Evolutionary conservation across 305 asterid species (phyloP), one percentile per base, ranked within the genome.

Genomic region (Fraxinus ornus): DNA sequence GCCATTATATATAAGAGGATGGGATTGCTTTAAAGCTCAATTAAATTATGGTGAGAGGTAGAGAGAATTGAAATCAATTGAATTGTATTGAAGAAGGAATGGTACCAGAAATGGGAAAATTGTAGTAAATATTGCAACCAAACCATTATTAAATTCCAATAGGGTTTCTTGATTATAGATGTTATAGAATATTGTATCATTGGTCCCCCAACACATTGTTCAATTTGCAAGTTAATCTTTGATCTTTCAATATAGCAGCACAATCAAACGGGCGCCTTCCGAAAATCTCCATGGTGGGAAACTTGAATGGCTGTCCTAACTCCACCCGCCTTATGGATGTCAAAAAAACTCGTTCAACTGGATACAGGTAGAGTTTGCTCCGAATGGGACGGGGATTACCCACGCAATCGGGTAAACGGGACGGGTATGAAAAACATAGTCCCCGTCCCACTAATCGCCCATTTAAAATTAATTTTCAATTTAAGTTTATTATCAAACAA

Each of bases 81-180:
- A 81, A 78, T 52, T 79, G 85, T 79, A 81, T 75, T 70, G 86
- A 39, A 82, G 66, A 83, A 72, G 80, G 84, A 83, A 86, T 78
- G 85, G 86, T 83, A 64, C 89, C 90, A 86, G 90, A 84, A 87
- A 88, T 86, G 52, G 89, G 90, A 82, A 88, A 87, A 79, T 81
- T 84, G 92, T 32, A 88, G 94, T 87, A 86, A 90, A 88, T 84
- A 90, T 89, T 91, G 91, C 90, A 87, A 90, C 93, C 81, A 88
- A 90, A 88, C 87, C 76, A 83, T 52, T 85, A 85, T 88, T 86
- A 88, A 83, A 83, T 74, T 75, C 77, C 12, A 74, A 79, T 68
- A 68, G 75, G 70, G 52, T 15, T 82, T 77, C 81, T 80, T 87
- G 88, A 84, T 75, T 71, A 7, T 41, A 84, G 76, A 86, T 83